Evolutionary conservation across 1,284 basidiomycete genomes (phyloP).

Genomic region (Neonothopanus nambi): DNA sequence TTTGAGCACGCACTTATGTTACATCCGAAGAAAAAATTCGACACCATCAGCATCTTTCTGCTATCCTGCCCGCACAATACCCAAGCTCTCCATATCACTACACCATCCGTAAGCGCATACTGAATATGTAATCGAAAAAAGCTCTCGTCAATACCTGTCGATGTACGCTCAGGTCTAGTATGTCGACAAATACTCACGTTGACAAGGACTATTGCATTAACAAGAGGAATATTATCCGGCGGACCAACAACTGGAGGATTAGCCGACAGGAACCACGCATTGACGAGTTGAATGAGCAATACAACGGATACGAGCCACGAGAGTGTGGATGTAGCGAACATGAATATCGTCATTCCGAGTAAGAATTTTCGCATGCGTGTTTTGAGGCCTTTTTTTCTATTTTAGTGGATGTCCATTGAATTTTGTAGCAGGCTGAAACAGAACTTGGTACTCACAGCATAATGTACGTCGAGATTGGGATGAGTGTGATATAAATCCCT

Average conservation of each 20-base stretch:
- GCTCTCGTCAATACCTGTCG: neutral
- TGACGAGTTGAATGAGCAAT: neutral
- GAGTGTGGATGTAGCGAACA: constrained; percentile 1
- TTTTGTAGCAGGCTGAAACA: too few species aligned
- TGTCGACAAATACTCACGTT: neutral
- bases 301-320: neutral
- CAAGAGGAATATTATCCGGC: neutral
- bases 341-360: constrained; percentile 4
- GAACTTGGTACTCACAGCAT: too few species aligned
- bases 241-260: neutral
- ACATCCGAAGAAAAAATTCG: constrained; percentile 1
- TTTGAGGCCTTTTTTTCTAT: neutral
- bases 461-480: too few species aligned
- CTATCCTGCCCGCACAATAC: neutral
- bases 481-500: too few species aligned
- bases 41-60: neutral
- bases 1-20: neutral
- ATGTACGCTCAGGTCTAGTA: too few species aligned
- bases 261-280: neutral
- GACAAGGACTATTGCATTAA: neutral
- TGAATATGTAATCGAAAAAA: too few species aligned
- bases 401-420: too few species aligned
- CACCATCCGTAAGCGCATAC: constrained; percentile 7
- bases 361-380: neutral
- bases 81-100: constrained; percentile 10